Base-by-base conservation (phyloP, 164 flowering plant genomes). In the Pachysandra terminalis region DNA sequence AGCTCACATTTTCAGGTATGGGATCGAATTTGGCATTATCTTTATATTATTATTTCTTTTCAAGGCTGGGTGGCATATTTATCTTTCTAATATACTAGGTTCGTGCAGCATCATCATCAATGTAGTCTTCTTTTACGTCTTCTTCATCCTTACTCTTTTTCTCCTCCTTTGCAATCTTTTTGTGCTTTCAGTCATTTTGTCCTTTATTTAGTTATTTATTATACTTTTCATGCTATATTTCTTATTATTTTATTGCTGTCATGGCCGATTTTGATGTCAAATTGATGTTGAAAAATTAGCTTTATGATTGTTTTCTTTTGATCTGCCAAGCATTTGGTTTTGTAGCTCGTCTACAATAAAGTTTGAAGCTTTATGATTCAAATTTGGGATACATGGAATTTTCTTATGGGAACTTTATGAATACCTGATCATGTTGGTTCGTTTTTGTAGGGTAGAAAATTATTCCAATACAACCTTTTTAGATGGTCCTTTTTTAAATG, bases 1-100 rank as follows among this genome's bases (percentile, higher is more conserved):
- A 87, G 97, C 66, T 86, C 84, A 16, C 97, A 90, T 76, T 90
- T 89, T 77, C 97, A 90, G 94, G 94, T 90, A 75, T 32, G 58
- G 9, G 27, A 10, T 56, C 19, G 10, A 27, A 8, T 12, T 15
- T 23, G 49, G 40, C 32, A 45, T 15, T 9, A n/a, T 59, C 22
- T 26, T 16, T 19, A 12, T 24, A 8, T 27, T 54, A 35, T 25
- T 27, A 8, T 56, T 19, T 13, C 5, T 56, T 66, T 61, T 22
- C 27, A 24, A 57, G 0, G 52, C n/a, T 59, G 16, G 40, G 10
- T 23, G 19, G 25, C 4, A 12, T 10, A 8, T 14, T 32, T 40
- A 40, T 40, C 45, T 40, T 24, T 54, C 51, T 64, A 52, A 16
- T 24, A 9, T 27, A 16, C 9, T 61, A 35, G 25, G 27, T 22